phyloP scores from a whole-genome alignment of 2,329 filamentous ascomycete species.

The Aspergillus alliaceus region DNA sequence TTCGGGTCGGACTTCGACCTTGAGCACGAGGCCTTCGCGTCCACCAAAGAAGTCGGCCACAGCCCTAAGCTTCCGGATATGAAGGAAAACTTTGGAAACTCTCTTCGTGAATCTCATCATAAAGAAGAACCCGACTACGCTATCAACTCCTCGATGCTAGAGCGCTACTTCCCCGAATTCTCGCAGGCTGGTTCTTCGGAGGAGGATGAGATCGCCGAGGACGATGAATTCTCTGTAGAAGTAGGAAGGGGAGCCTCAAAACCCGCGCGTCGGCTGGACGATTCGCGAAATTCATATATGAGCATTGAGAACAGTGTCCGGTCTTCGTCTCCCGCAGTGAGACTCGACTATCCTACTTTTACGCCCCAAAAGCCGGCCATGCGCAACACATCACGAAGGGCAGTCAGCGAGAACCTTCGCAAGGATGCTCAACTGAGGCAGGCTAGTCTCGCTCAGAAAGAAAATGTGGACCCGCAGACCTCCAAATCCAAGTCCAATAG shows the following conservation, averaged over 20 bases:
- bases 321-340: conserved; percentile 42
- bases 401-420: conserved; percentile 37
- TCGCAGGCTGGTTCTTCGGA: conserved; percentile 45
- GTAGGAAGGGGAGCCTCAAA: conserved; percentile 53
- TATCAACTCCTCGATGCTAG: conserved; percentile 49
- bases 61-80: conserved; percentile 27
- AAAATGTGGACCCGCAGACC: conserved; percentile 40
- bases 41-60: conserved; percentile 36
- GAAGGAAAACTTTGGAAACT: conserved; percentile 18
- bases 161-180: conserved; percentile 50
- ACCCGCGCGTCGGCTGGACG: conserved; percentile 38
- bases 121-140: conserved; percentile 43
- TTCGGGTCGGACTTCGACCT: conserved; percentile 42
- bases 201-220: conserved; percentile 36
- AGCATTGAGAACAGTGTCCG: conserved; percentile 48
- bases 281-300: conserved; percentile 53
- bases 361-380: conserved; percentile 37
- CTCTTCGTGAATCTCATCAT: conserved; percentile 11
- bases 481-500: conserved; percentile 36
- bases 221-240: conserved; percentile 57
- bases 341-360: conserved; percentile 36
- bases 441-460: conserved; percentile 42
- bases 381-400: conserved; percentile 28
- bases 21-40: conserved; percentile 43
- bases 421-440: conserved; percentile 43